Base-by-base conservation (phyloP, 768 basidiomycete genomes). In the Ephemerocybe angulata region DNA sequence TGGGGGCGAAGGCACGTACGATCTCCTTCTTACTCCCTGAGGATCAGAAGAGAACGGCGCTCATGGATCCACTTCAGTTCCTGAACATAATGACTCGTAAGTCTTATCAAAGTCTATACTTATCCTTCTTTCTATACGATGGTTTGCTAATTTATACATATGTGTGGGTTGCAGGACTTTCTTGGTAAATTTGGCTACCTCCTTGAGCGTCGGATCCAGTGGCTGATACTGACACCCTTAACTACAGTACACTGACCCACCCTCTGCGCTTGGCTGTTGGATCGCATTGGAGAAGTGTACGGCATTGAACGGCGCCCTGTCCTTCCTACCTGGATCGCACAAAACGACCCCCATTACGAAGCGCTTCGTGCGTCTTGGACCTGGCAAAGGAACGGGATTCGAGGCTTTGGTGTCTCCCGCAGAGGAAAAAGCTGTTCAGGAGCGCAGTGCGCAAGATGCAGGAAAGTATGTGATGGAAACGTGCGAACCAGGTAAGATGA, bases 241-340 rank as follows among this genome's bases (percentile, higher is more conserved):
- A 29, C 29, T 10, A 40, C 67, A 98, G 85, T 98, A 96, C 71
- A 97, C 95, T 8, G 77, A 89, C 37, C 97, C 97, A 11, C 90
- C 90, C 0, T 86, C 85, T 8, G 97, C 97, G 0, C 80, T 98
- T 21, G 97, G 97, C 2, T 92, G 95, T 67, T 99, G 97, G 97
- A 90, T 98, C 55, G 91, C 96, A 0, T 74, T 99, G 33, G 96
- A 98, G 67, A 78, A 82, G 55, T 97, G 94, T 68, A 94, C 93
- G 4, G 65, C 79, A 2, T 71, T 73, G 41, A 95, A 95, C 62
- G 93, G 93, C 8, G 91, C 93, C 7, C 78, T 94, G 5, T 90
- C 87, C 4, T 96, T 95, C 70, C 75, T 91, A 2, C 94, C 95
- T 0, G 93, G 95, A 21, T 95, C 93, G 1, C 97, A 99, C 68